Conservation (phyloP, 306 rosid genomes). For the Psophocarpus tetragonolobus region DNA sequence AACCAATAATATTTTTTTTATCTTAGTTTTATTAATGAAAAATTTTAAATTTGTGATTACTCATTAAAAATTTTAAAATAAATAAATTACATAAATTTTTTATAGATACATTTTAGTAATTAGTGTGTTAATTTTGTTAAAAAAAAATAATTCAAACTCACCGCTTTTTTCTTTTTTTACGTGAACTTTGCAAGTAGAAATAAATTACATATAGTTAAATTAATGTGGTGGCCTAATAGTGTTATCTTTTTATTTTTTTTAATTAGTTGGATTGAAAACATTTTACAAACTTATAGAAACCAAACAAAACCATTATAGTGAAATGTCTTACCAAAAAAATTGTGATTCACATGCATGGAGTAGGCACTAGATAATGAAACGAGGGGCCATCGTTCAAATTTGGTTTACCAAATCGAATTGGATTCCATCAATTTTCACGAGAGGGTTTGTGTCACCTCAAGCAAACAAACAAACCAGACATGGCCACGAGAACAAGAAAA, state of each 20-base stretch:
- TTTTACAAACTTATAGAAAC: background rate
- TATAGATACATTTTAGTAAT: too few species aligned
- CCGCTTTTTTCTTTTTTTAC: too few species aligned
- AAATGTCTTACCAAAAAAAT: background rate
- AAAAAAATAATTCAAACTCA: too few species aligned
- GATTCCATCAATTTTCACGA: background rate
- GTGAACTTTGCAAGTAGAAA: too few species aligned
- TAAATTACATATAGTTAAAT: background rate
- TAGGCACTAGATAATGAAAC: constrained; percentile 28
- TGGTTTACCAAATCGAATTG: background rate
- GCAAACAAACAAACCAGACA: background rate
- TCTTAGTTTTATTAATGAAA: too few species aligned
- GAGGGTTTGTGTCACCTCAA: background rate
- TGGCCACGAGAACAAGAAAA: background rate
- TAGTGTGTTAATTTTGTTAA: too few species aligned
- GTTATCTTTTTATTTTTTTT: background rate
- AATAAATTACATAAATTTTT: background rate
- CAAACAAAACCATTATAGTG: background rate
- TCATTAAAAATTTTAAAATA: background rate
- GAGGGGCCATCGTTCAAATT: constrained; percentile 23
- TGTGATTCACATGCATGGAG: constrained; percentile 15
- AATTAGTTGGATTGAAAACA: background rate
- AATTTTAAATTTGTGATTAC: too few species aligned
- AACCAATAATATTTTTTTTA: too few species aligned
- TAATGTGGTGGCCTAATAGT: background rate